Evolutionary conservation across 441 rosid genomes (phyloP), one percentile per base, ranked within the genome.

Genomic region (Mallotus japonicus): DNA sequence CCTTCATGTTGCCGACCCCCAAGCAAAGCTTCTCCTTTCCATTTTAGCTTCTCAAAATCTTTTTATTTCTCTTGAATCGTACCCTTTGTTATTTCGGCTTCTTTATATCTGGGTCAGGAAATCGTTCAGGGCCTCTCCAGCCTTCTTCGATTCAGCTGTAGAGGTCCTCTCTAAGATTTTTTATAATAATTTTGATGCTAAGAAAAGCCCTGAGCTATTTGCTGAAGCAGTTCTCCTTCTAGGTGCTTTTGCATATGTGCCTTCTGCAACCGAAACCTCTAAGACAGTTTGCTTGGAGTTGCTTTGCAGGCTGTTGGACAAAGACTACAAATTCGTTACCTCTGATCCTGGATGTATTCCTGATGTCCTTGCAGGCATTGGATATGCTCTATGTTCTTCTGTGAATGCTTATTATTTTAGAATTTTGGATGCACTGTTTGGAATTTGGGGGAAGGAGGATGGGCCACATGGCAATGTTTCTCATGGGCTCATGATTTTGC

Each of bases 31-130:
- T 71, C 85, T 92, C 42, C 62, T 87, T 55, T 90, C 98, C 57
- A 71, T 91, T 77, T 80, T 92, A 42, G 87, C 87, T 16, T 84
- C 88, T 46, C 81, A 16, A 71, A 79, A 79, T 47, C 79, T 79
- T 7, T 69, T 77, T 70, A 83, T 90, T 77, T 85, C 85, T 51
- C 69, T 69, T 8, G 92, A 92, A 77, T 80, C 95, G 15, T 78
- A 79, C 73, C 87, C 93, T 61, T 84, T 85, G 73, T 82, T 87
- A 71, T 80, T 90, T 42, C 84, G 90, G 75, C 87, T 90, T 37
- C 90, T 95, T 72, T 95, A 95, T 78, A 75, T 91, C 74, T 91
- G 99, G 99, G 84, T 89, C 67, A 86, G 94, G 88, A 95, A 92
- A 74, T 86, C 97, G 4, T 85, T 90, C 66, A 85, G 88, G 73